phyloP scores from a whole-genome alignment of 2,329 filamentous ascomycete genomes.

The Cephalotrichum gorgonifer region DNA sequence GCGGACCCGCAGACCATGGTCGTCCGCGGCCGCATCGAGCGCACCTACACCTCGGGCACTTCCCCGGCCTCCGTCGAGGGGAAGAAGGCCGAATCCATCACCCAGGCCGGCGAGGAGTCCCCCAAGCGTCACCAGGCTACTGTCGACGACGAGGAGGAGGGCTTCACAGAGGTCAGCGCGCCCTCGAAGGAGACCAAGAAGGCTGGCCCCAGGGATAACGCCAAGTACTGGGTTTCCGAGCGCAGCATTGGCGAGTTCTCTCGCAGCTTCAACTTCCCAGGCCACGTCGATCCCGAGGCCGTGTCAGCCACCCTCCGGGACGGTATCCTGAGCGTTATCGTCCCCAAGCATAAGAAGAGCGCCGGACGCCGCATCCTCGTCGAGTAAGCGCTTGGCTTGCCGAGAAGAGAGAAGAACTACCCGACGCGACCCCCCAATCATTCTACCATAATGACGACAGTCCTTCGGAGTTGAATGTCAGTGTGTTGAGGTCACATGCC shows the following conservation, averaged over 20 bases:
- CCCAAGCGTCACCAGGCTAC: conserved; percentile 42
- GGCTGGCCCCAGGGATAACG: conserved; percentile 26
- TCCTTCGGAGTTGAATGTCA: too few species aligned
- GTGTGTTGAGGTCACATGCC: too few species aligned
- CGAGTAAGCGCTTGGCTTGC: conserved; percentile 26
- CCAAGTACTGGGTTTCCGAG: conserved; percentile 63
- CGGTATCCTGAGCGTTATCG: conserved; percentile 51
- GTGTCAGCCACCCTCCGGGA: conserved; percentile 55
- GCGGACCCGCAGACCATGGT: conserved; percentile 63
- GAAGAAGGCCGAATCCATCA: conserved; percentile 18
- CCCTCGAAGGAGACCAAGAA: conserved; percentile 19
- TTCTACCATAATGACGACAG: not conserved
- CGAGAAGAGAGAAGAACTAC: too few species aligned
- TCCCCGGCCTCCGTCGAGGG: conserved; percentile 22
- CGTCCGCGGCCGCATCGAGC: conserved; percentile 60
- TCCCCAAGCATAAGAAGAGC: conserved; percentile 57
- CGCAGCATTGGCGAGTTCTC: conserved; percentile 57
- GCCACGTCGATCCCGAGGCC: conserved; percentile 48
- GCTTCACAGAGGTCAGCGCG: conserved; percentile 10
- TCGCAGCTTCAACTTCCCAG: conserved; percentile 58
- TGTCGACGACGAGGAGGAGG: conserved; percentile 50
- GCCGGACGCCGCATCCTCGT: conserved; percentile 45
- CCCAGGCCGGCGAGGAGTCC: conserved; percentile 24
- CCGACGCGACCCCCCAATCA: not conserved
- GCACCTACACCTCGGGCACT: conserved; percentile 45